A percentile compares a stretch with the other conserved stretches of the same genome.
phyloP scores from a whole-genome alignment of 2,329 filamentous ascomycete species.

The Penicillium sp. region DNA sequence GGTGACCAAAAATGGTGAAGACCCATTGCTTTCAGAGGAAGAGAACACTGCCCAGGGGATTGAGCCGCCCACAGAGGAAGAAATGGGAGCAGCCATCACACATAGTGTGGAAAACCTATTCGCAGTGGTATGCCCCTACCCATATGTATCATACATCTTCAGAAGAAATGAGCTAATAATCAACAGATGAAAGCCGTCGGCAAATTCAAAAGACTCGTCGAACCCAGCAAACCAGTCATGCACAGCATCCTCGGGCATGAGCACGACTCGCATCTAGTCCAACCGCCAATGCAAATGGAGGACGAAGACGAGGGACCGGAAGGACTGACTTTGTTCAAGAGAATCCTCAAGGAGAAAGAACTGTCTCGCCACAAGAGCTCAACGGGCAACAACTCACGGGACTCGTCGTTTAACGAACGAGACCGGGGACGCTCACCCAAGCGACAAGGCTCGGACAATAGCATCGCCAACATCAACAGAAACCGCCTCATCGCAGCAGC shows the following conservation, averaged over 20 bases:
- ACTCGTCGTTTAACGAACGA: slow-evolving; percentile 7
- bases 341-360: slow-evolving; percentile 43
- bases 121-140: slow-evolving; percentile 59
- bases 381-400: background rate
- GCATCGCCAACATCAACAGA: background rate
- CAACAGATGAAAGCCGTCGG: slow-evolving; percentile 80
- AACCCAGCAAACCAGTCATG: slow-evolving; percentile 53
- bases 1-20: slow-evolving; percentile 77
- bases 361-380: slow-evolving; percentile 2
- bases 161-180: background rate
- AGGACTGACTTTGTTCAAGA: slow-evolving; percentile 47
- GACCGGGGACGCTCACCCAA: slow-evolving; percentile 15
- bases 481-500: background rate
- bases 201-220: slow-evolving; percentile 75
- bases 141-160: background rate
- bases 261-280: slow-evolving; percentile 51
- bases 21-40: slow-evolving; percentile 72
- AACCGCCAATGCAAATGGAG: slow-evolving; percentile 54
- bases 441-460: slow-evolving; percentile 5
- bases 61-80: slow-evolving; percentile 80
- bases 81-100: slow-evolving; percentile 87
- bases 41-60: slow-evolving; percentile 82
- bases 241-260: slow-evolving; percentile 59
- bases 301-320: slow-evolving; percentile 28
- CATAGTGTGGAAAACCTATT: slow-evolving; percentile 82